Percentiles rank a stretch among this genome's conserved stretches.
These are phyloP conservation scores for Fonsecaea erecta DNA, from an alignment of 2,329 filamentous ascomycete genomes.

Conservation along the genomic window DNA sequence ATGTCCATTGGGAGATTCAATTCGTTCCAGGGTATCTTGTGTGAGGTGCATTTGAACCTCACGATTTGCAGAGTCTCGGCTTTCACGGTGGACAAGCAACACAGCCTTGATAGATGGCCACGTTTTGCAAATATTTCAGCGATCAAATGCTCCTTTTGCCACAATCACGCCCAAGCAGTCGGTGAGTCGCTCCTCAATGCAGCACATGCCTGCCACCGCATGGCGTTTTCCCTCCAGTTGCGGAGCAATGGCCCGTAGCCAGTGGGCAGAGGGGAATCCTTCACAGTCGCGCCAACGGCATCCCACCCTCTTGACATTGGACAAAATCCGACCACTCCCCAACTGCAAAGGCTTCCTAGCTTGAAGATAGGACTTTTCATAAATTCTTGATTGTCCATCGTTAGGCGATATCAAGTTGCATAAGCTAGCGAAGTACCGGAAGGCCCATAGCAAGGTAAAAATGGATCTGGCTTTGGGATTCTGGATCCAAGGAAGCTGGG, in stretches of 20 bases:
- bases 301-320: not conserved
- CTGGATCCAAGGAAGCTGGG: conserved; percentile 8
- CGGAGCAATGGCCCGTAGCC: not conserved
- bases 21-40: not conserved
- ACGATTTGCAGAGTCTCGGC: not conserved
- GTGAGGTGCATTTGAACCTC: not conserved
- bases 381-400: not conserved
- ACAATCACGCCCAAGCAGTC: not conserved
- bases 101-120: not conserved
- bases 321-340: not conserved
- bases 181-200: not conserved
- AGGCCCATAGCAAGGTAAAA: not conserved
- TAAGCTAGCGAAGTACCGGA: conserved; percentile 8
- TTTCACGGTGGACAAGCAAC: not conserved
- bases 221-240: not conserved
- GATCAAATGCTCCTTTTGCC: not conserved
- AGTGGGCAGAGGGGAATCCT: not conserved
- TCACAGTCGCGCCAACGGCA: not conserved
- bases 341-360: not conserved
- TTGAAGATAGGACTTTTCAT: conserved; percentile 8
- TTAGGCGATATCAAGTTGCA: conserved; percentile 4
- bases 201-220: not conserved
- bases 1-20: not conserved
- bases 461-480: conserved; percentile 8
- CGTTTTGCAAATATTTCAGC: not conserved